Evolutionary conservation across 2,329 filamentous ascomycete genomes (phyloP).

Genomic region (Aspergillus jensenii): DNA sequence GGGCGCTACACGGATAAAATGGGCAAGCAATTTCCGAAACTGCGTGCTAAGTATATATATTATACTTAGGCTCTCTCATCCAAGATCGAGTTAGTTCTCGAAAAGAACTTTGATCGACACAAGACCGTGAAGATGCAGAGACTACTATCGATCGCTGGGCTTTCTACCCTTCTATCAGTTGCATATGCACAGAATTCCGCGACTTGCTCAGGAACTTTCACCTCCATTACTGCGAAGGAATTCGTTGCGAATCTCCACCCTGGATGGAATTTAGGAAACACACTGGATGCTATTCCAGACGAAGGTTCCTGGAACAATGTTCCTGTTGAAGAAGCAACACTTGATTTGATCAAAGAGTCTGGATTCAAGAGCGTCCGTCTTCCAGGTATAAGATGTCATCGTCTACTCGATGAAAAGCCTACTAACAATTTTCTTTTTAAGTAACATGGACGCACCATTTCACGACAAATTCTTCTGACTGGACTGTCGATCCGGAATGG

Average conservation of each 20-base stretch:
- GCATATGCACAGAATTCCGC: constrained; percentile 13
- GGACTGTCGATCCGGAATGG: constrained; percentile 56
- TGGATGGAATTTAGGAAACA: constrained; percentile 64
- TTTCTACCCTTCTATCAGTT: constrained; percentile 11
- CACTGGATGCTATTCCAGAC: constrained; percentile 55
- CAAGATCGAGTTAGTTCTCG: background rate
- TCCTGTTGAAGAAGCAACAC: constrained; percentile 50
- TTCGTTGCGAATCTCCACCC: constrained; percentile 53
- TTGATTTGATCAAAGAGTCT: constrained; percentile 52
- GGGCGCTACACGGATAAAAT: too few relatives aligned
- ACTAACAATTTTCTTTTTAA: constrained; percentile 18
- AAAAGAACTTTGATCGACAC: background rate
- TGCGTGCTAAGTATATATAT: too few relatives aligned
- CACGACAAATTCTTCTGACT: constrained; percentile 49
- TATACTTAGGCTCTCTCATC: background rate
- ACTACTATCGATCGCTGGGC: constrained; percentile 5
- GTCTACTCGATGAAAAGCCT: background rate
- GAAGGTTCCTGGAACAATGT: constrained; percentile 62
- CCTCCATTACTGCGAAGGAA: constrained; percentile 46
- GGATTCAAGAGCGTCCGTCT: constrained; percentile 61
- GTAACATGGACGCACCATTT: constrained; percentile 62
- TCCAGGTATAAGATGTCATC: constrained; percentile 33
- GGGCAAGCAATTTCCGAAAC: too few relatives aligned
- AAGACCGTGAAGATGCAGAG: constrained; percentile 13
- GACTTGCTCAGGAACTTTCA: constrained; percentile 45